A percentile compares a stretch with the other conserved stretches of the same genome.
These are phyloP conservation scores for Fusarium floridanum DNA, from an alignment of 2,329 filamentous ascomycete genomes.

Conservation along the genomic window DNA sequence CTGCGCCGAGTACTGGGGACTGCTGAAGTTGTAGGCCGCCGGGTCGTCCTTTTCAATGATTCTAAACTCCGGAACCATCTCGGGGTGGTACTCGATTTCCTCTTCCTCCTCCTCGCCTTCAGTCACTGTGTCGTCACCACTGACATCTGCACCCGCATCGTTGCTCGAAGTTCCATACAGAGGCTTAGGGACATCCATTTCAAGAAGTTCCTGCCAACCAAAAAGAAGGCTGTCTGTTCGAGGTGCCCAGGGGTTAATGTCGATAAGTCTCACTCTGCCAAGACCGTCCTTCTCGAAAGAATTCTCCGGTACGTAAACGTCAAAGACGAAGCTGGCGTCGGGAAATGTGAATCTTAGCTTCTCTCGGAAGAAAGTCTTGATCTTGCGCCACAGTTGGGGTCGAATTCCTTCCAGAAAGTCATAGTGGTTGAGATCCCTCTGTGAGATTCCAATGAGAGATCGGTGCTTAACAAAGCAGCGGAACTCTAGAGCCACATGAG, in stretches of 20 bases:
- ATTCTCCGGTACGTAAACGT: constrained; percentile 87
- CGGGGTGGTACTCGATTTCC: constrained; percentile 64
- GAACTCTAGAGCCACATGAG: constrained; percentile 94
- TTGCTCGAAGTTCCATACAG: constrained; percentile 61
- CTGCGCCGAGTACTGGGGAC: constrained; percentile 91
- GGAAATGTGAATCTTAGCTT: constrained; percentile 83
- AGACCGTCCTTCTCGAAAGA: constrained; percentile 69
- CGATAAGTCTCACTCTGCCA: constrained; percentile 84
- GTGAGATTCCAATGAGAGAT: constrained; percentile 83
- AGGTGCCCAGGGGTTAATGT: constrained; percentile 95
- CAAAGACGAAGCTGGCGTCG: constrained; percentile 87
- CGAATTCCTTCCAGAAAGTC: constrained; percentile 79
- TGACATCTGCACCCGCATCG: constrained; percentile 49
- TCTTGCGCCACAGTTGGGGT: constrained; percentile 74
- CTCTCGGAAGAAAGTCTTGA: constrained; percentile 82
- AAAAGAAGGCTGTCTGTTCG: constrained; percentile 92
- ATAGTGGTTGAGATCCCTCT: constrained; percentile 92
- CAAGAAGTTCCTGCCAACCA: constrained; percentile 88
- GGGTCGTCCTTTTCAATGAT: constrained; percentile 88
- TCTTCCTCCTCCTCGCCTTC: constrained; percentile 56
- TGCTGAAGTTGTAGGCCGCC: constrained; percentile 87
- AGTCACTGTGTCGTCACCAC: constrained; percentile 54
- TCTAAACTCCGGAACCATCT: constrained; percentile 81
- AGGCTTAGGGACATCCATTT: constrained; percentile 72
- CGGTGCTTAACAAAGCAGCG: constrained; percentile 92